Base-by-base conservation (phyloP, 1,139 yeast genomes). In the Protomyces pachydermus region DNA sequence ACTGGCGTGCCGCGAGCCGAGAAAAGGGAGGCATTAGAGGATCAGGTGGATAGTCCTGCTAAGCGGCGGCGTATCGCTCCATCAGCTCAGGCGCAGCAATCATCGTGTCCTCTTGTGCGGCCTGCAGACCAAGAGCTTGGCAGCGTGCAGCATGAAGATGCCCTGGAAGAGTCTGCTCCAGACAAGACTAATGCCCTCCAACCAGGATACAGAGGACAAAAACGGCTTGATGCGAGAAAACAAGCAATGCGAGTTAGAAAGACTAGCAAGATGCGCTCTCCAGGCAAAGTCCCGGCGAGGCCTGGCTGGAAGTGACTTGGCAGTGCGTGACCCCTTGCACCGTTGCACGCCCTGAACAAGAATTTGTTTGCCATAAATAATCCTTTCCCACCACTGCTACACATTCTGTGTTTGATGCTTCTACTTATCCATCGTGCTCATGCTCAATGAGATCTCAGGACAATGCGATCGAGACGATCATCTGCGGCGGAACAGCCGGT, bases 401-500 rank as follows among this genome's bases (percentile, higher is more conserved):
- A 28, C 32, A 3, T 2, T 28, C 32, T 28, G 42, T 14, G 42
- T 14, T 38, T 14, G 42, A 38, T 38, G 42, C 42, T 38, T 14
- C 16, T 38, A 5, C 14, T 8, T 14, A 38, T 8, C 5, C 42
- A 8, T 16, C 32, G 32, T 28, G 32, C 32, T 28, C 42, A 38
- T 38, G 42, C 42, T 46, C 25, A 28, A 58, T 58, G 62, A 58
- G 39, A 20, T 56, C 51, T 32, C 23, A 58, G 18, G 52, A 32
- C 42, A 58, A 39, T 38, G 56, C 62, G 25, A 14, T 35, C 35
- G 62, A 58, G 53, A 58, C 62, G 18, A 55, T 52, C n/a, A 32
- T 65, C 10, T 56, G 61, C 55, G 67, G 67, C 3, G 66, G 64
- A 38, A 34, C 50, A 12, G 65, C 67, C 9, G 67, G 67, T 16